Conservation (phyloP, 164 flowering plant genomes). For the Vitis amurensis region DNA sequence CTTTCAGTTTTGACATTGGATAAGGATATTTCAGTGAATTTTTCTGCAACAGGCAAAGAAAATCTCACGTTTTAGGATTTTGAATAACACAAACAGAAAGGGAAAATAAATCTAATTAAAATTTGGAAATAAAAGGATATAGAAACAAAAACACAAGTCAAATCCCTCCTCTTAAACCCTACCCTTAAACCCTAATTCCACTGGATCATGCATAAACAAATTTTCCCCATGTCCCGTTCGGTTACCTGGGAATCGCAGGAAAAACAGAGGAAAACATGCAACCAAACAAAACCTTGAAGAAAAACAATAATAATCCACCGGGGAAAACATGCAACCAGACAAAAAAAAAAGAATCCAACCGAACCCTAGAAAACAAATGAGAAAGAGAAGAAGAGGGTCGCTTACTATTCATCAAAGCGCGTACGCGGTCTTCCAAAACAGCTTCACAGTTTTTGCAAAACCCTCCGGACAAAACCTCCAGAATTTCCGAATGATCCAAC, state of each 20-base stretch:
- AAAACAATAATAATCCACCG: background rate
- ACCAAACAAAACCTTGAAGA: no score
- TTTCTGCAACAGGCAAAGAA: background rate
- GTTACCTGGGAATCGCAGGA: no score
- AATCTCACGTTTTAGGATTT: background rate
- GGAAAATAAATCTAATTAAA: background rate
- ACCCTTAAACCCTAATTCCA: background rate
- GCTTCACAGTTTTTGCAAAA: conserved; percentile 16
- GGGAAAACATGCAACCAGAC: no score
- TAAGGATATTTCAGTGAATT: background rate
- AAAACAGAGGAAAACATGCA: no score
- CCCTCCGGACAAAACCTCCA: conserved; percentile 18
- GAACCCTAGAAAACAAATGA: background rate
- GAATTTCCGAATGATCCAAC: conserved; percentile 10
- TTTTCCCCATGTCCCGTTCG: no score
- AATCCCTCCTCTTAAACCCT: background rate
- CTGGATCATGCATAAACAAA: background rate
- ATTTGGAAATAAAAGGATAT: background rate
- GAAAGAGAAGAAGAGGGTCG: background rate
- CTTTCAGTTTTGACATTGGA: background rate
- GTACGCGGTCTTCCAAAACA: conserved; percentile 6
- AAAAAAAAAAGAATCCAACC: background rate
- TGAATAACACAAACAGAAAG: background rate
- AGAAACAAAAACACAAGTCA: background rate
- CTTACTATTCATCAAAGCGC: background rate